phyloP scores from a whole-genome alignment of 768 basidiomycete genomes.

The Calocybe cyanea region DNA sequence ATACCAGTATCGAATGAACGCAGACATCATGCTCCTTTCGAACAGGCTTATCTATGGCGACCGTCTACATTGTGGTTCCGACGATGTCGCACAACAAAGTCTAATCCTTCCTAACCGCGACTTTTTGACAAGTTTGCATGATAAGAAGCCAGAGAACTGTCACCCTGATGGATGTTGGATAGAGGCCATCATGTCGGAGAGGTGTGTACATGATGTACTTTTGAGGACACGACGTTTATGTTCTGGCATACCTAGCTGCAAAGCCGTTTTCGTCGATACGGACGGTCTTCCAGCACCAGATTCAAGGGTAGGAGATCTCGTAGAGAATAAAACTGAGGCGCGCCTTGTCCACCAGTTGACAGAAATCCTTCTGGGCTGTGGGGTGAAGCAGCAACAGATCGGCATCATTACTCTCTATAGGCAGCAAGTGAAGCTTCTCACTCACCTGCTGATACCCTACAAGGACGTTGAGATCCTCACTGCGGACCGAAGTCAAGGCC shows the following conservation, averaged over 20 bases:
- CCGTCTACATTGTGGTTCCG: conserved; percentile 74
- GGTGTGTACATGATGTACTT: conserved; percentile 39
- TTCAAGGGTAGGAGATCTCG: conserved; percentile 79
- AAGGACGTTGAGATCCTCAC: conserved; percentile 80
- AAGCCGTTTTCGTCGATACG: conserved; percentile 93
- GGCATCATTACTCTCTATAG: conserved; percentile 91
- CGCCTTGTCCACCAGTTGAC: conserved; percentile 62
- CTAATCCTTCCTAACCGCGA: conserved; percentile 49
- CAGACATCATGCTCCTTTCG: conserved; percentile 89
- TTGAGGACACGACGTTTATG: conserved; percentile 1
- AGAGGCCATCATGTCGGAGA: conserved; percentile 54
- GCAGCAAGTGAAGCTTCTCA: conserved; percentile 90
- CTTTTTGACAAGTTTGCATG: conserved; percentile 46
- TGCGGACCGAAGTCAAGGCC: conserved; percentile 89
- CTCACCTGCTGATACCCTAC: conserved; percentile 53
- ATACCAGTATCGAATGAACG: conserved; percentile 95
- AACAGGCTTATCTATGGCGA: conserved; percentile 84
- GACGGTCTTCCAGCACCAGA: conserved; percentile 77
- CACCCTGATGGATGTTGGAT: conserved; percentile 63
- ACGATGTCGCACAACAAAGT: conserved; percentile 56
- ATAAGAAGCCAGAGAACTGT: conserved; percentile 23
- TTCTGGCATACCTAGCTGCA: conserved; percentile 48
- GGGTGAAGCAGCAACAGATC: conserved; percentile 66
- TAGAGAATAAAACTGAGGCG: conserved; percentile 87
- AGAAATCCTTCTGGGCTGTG: conserved; percentile 59